Conservation (phyloP, 1,139 yeast species). For the Saccharomyces hybrid region DNA sequence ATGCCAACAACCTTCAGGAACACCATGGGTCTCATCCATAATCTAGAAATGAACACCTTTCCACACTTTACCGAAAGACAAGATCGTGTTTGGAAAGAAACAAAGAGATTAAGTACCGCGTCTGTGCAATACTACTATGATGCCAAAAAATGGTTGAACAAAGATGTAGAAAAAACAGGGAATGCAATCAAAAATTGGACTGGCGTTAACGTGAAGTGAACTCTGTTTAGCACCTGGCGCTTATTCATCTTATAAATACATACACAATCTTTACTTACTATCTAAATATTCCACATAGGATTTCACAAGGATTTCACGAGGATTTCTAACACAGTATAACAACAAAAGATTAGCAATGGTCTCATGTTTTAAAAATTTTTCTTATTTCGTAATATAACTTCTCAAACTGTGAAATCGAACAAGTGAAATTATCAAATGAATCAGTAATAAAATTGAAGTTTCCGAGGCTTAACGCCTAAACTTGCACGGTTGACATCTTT, state of each 20-base stretch:
- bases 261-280: neutral
- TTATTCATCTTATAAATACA: neutral
- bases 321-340: neutral
- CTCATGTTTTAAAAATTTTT: neutral
- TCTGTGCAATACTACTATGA: constrained; percentile 27
- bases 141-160: constrained; percentile 36
- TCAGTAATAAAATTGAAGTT: neutral
- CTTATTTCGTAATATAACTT: neutral
- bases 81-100: constrained; percentile 34
- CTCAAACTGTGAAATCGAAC: neutral
- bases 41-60: constrained; percentile 53
- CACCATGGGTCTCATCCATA: constrained; percentile 55
- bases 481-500: constrained; percentile 27
- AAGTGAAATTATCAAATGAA: neutral
- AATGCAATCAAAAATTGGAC: constrained; percentile 14
- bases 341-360: neutral
- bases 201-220: constrained; percentile 10
- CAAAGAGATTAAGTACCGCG: neutral
- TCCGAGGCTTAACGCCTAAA: constrained; percentile 5
- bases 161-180: constrained; percentile 26
- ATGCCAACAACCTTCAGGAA: constrained; percentile 73
- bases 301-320: neutral
- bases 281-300: neutral
- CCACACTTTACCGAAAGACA: constrained; percentile 69
- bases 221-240: neutral